Evolutionary conservation across 2,329 filamentous ascomycete genomes (phyloP), one percentile per base, ranked within the genome.

Genomic region (Fusarium abutilonis): DNA sequence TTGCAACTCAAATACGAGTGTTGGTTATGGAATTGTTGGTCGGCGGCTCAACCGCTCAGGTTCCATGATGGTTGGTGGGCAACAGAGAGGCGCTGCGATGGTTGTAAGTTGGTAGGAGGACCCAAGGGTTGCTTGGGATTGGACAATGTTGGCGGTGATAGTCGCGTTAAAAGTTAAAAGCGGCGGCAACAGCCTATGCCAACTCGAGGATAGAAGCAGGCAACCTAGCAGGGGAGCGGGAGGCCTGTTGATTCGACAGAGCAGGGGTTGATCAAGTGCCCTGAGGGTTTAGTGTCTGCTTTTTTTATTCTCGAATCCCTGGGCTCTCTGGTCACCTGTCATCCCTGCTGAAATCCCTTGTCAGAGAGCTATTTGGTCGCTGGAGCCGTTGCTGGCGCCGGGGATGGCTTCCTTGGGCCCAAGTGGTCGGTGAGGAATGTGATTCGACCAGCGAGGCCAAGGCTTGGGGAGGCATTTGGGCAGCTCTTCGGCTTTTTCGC

Each of bases 361-460:
- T 60, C 47, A 56, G 49, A 49, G 60, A 56, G 62, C 59, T 70
- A 62, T 70, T 65, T 70, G 68, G 67, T 56, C 46, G 52, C 52
- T 50, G 38, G 31, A 28, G 59, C 62, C 64, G 63, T 61, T 66
- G 51, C 58, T 70, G 64, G 64, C 68, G 68, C 68, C 57, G 62
- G 58, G 66, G 66, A 66, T 60, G 52, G 54, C 65, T 68, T 66
- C 60, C 62, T 60, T 67, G 68, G 64, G 64, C 64, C 68, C 68
- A 70, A 54, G 67, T 65, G 64, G 66, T 60, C 58, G 68, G 68
- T 59, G 68, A 70, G 68, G 57, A 68, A 69, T 70, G 62, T 70
- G 68, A 70, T 70, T 70, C 68, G 68, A 65, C 63, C 43, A 54
- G 46, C 19, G 29, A 59, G 13, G 45, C 39, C 63, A 36, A 63